These are phyloP conservation scores for Myriosclerotinia scirpicola DNA, from an alignment of 2,329 filamentous ascomycete species.

Conservation along the genomic window DNA sequence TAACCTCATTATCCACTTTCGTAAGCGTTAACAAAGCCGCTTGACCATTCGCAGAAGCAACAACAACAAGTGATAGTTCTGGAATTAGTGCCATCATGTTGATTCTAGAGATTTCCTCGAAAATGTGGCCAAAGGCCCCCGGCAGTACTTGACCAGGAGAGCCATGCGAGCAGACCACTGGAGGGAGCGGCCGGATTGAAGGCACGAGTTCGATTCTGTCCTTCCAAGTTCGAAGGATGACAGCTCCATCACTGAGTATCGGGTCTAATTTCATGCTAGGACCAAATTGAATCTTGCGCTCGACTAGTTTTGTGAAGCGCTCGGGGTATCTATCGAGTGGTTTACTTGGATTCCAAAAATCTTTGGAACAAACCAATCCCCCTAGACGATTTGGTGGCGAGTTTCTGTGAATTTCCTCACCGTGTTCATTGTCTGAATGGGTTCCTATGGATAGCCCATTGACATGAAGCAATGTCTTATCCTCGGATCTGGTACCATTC, in stretches of 20 bases:
- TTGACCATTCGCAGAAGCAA: constrained; percentile 65
- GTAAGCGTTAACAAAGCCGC: constrained; percentile 64
- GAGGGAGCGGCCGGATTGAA: constrained; percentile 22
- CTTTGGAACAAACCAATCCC: background rate
- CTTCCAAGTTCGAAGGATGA: constrained; percentile 27
- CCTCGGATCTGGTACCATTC: too few relatives aligned
- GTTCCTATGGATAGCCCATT: background rate
- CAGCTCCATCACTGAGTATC: constrained; percentile 10
- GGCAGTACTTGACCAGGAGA: background rate
- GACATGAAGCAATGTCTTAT: background rate
- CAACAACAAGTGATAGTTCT: constrained; percentile 66
- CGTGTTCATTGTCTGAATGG: background rate
- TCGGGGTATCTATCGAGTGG: background rate
- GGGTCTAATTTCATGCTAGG: background rate
- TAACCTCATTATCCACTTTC: constrained; percentile 38
- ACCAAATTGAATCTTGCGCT: background rate
- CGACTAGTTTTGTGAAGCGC: background rate
- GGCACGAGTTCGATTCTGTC: constrained; percentile 30
- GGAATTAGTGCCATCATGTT: constrained; percentile 65
- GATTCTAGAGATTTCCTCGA: constrained; percentile 45
- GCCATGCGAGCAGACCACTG: constrained; percentile 28
- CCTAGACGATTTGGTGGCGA: background rate
- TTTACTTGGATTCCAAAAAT: background rate
- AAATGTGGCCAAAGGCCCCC: background rate
- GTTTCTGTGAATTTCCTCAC: background rate